Percentiles rank a stretch among this genome's conserved stretches.
phyloP scores from a whole-genome alignment of 257 asterid species.

The Nicotiana tabacum region DNA sequence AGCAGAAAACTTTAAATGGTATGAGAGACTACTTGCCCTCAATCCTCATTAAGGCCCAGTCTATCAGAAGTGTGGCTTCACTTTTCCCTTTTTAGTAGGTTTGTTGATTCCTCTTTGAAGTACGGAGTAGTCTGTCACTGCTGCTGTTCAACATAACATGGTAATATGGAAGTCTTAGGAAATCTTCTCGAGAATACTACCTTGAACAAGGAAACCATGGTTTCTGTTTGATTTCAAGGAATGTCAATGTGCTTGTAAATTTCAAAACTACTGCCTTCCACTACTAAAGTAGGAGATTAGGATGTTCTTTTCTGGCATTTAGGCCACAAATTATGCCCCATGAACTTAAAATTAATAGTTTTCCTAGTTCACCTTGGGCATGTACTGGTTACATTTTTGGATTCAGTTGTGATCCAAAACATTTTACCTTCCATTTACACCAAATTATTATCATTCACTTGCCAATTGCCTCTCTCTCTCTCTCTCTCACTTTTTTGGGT shows the following conservation, averaged over 20 bases:
- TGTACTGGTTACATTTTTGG: neutral
- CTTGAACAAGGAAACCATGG: no score
- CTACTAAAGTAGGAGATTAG: neutral
- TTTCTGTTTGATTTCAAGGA: neutral
- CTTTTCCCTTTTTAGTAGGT: neutral
- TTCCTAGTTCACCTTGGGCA: neutral
- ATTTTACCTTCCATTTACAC: neutral
- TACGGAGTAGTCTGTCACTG: neutral
- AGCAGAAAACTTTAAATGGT: conserved; percentile 52
- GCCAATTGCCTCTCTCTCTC: neutral
- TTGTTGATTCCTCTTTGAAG: neutral
- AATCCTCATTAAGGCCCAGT: neutral
- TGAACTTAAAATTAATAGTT: neutral
- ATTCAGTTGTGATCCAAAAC: neutral
- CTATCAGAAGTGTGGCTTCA: neutral
- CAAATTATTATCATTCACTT: neutral
- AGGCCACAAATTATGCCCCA: neutral
- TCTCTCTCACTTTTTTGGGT: neutral
- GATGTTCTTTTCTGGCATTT: neutral
- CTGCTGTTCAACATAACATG: neutral
- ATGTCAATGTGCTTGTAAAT: neutral
- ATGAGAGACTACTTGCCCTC: conserved; percentile 7
- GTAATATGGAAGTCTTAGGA: neutral
- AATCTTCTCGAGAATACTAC: neutral
- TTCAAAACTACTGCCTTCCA: neutral